Evolutionary conservation across 208 protist genomes (phyloP), one percentile per base, ranked within the genome.

Genomic region (Novymonas esmeraldas): DNA sequence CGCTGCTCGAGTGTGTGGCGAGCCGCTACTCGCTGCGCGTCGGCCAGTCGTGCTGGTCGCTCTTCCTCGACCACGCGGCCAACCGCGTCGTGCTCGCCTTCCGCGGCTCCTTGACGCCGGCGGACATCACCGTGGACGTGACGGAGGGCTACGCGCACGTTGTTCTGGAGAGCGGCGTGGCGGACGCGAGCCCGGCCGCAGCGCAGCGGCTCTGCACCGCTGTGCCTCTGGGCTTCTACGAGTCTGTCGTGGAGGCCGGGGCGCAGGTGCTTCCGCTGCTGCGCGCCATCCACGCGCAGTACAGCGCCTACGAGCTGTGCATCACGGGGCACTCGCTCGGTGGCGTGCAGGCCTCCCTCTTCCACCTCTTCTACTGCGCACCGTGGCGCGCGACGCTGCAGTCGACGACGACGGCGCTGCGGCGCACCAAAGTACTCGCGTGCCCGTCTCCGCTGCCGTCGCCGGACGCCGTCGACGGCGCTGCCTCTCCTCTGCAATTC

Each of bases 291-390:
- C 58, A 83, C 52, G 59, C 46, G 10, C 79, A 83, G 51, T 87
- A 87, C 66, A 46, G 61, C 31, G 57, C 75, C 56, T 95, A 93
- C 71, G 71, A 81, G 34, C 76, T 93, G 28, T 68, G 87, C 59
- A 51, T 90, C 50, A 92, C 88, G 11, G 90, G 90, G 7, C 90
- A 95, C 76, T 95, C 87, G 31, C 87, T 95, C 45, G 90, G 90
- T 20, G 90, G 78, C 46, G 74, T 87, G 31, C 60, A 84, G 73
- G 90, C 90, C 10, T 82, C 72, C 50, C 61, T 95, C 44, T 95
- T 93, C 56, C 85, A 93, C 62, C 69, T 95, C 3, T 63, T 93
- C 6, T 90, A 84, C 64, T 82, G 79, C 49, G 68, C 29, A 33
- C 68, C 36, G 41, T 60, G 65, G 63, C 34, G 55, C 6, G 34